These are phyloP conservation scores for Vanderwaltozyma yarrowii DNA, from an alignment of 805 yeast genomes.

Conservation along the genomic window DNA sequence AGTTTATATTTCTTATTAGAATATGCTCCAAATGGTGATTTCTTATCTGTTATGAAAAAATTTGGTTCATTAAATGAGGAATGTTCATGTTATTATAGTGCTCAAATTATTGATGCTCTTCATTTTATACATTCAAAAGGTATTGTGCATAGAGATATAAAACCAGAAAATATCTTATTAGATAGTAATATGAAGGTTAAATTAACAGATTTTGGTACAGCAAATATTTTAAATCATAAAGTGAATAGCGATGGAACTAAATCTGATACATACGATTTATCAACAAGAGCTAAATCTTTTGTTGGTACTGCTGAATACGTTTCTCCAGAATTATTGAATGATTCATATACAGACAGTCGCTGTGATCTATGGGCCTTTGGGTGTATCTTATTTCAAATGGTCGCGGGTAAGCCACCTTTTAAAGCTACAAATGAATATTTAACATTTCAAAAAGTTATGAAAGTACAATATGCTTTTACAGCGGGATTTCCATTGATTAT, in stretches of 20 bases:
- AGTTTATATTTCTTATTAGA: conserved; percentile 67
- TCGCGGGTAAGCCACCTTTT: conserved; percentile 85
- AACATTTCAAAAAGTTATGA: conserved; percentile 73
- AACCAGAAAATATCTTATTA: conserved; percentile 71
- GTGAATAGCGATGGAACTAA: conserved; percentile 31
- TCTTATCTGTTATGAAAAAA: conserved; percentile 55
- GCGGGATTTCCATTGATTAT: conserved; percentile 73
- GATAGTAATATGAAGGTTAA: conserved; percentile 52
- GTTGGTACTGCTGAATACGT: conserved; percentile 84
- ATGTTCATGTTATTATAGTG: conserved; percentile 55
- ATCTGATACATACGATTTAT: conserved; percentile 41
- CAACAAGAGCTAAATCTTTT: conserved; percentile 65
- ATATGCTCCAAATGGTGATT: conserved; percentile 73
- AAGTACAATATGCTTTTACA: conserved; percentile 70
- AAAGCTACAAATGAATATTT: conserved; percentile 74
- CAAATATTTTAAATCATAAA: conserved; percentile 50
- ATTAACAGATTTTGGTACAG: conserved; percentile 81
- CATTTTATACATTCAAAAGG: conserved; percentile 66
- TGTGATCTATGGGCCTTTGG: conserved; percentile 99
- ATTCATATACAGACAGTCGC: conserved; percentile 75
- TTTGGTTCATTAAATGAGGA: conserved; percentile 64
- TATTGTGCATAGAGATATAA: conserved; percentile 69
- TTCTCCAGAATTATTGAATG: conserved; percentile 69
- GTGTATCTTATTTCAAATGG: conserved; percentile 89
- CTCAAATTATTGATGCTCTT: conserved; percentile 66